Conservation (phyloP, 208 protist genomes). For the Herpetomonas samuelpessoai region DNA sequence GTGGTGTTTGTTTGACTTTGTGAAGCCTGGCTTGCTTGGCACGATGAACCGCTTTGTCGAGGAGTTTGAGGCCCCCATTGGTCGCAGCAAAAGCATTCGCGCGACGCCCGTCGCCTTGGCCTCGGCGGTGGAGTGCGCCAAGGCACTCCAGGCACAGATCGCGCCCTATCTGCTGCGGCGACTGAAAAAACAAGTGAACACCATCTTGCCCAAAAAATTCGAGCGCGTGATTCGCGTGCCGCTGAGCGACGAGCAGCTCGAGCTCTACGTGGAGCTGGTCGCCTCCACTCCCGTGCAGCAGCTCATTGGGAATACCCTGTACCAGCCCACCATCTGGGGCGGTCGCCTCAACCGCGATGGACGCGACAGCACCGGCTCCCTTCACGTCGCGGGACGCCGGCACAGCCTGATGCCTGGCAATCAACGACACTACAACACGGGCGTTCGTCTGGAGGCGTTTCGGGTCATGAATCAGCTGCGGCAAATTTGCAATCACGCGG, state of each 20-base stretch:
- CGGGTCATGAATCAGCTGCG: slow-evolving; percentile 66
- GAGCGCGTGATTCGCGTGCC: slow-evolving; percentile 97
- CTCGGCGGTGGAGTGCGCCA: slow-evolving; percentile 94
- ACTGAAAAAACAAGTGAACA: slow-evolving; percentile 94
- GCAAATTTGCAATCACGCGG: slow-evolving; percentile 82
- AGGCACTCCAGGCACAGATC: slow-evolving; percentile 92
- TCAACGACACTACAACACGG: slow-evolving; percentile 17
- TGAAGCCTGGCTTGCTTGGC: slow-evolving; percentile 94
- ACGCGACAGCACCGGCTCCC: slow-evolving; percentile 43
- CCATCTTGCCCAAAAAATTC: slow-evolving; percentile 91
- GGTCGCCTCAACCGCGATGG: slow-evolving; percentile 55
- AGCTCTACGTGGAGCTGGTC: slow-evolving; percentile 91
- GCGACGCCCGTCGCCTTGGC: slow-evolving; percentile 86
- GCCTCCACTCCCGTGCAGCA: slow-evolving; percentile 56
- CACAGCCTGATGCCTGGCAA: slow-evolving; percentile 37
- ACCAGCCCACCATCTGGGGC: slow-evolving; percentile 26
- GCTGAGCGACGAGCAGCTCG: slow-evolving; percentile 92
- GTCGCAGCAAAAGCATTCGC: slow-evolving; percentile 89
- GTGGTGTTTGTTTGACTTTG: slow-evolving; percentile 99
- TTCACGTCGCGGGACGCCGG: slow-evolving; percentile 57
- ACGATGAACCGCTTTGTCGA: slow-evolving; percentile 74
- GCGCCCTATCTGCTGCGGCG: slow-evolving; percentile 95
- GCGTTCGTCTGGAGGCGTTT: slow-evolving; percentile 57
- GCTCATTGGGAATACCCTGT: slow-evolving; percentile 40
- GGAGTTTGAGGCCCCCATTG: slow-evolving; percentile 82